Evolutionary conservation across 768 basidiomycete species (phyloP), one percentile per base, ranked within the genome.

Genomic region (Hirschioporus abietinus): DNA sequence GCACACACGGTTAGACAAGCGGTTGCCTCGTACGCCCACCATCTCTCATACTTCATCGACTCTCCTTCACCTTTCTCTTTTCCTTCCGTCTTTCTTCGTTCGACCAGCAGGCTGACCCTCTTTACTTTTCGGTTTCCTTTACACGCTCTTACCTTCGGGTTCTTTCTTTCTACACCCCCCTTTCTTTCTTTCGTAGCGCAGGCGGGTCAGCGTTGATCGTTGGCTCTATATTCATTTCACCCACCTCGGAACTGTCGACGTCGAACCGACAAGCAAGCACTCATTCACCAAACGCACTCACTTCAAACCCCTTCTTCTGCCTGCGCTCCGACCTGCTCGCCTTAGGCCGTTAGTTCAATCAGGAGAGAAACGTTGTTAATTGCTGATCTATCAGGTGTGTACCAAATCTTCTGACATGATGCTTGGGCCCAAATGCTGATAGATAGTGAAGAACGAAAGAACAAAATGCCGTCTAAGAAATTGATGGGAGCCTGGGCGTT

Each of bases 401-500:
- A 27, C 35, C 35, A 18, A 2, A 62, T 10, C n/a, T 60, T 23
- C n/a, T 34, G 63, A 18, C 7, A 23, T 26, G 63, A n/a, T 66
- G 34, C 30, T 42, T 60, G 64, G 42, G 18, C 36, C 60, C 35
- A 24, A 63, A 65, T 68, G 65, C 66, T 71, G 42, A 64, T 62
- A 71, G 69, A 67, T 73, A 58, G 72, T 71, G 77, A 71, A 64
- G 35, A 69, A 70, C 30, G 63, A 23, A 18, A 59, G 71, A 71
- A 66, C 72, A 74, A 68, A 70, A 94, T 93, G 93, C 83, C 88
- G 72, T 92, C 92, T 69, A 87, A 81, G 72, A 83, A 77, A 71
- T 79, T 95, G 68, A 84, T 90, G 78, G 84, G 82, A 63, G 81
- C 85, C 67, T 96, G 92, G 90, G 84, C 81, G 26, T 83, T 87